Evolutionary conservation across 257 asterid species (phyloP).

Genomic region (Penstemon eatonii): DNA sequence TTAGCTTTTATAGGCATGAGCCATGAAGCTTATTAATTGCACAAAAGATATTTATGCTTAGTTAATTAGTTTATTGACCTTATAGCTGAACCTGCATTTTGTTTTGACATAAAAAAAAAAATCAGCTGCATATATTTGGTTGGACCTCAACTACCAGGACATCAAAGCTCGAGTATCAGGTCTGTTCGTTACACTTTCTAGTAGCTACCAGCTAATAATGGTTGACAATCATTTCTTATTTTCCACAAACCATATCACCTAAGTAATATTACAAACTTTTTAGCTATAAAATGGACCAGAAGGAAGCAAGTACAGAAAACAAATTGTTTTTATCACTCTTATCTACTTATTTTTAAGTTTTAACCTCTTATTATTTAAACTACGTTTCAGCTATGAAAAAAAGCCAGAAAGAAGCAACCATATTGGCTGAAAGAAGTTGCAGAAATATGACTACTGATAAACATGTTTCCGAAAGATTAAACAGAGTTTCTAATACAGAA

Average conservation of each 20-base stretch:
- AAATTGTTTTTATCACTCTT: not conserved
- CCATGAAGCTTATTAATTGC: not conserved
- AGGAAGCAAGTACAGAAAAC: not conserved
- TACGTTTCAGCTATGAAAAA: constrained; percentile 52
- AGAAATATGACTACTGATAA: constrained; percentile 41
- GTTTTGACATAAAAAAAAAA: constrained; percentile 5
- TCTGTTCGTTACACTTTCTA: constrained; percentile 27
- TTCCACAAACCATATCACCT: not conserved
- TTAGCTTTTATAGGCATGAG: constrained; percentile 16
- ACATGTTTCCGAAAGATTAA: constrained; percentile 36
- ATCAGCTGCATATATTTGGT: constrained; percentile 78
- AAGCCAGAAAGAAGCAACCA: constrained; percentile 76
- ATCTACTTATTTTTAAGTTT: constrained; percentile 13
- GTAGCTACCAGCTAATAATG: constrained; percentile 5
- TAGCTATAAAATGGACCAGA: not conserved
- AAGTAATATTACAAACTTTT: not conserved
- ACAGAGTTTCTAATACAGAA: constrained; percentile 41
- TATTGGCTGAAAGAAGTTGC: constrained; percentile 63
- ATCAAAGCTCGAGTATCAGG: constrained; percentile 72
- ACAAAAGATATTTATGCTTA: no score
- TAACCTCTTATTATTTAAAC: constrained; percentile 6
- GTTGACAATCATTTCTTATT: not conserved
- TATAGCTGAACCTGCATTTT: constrained; percentile 24
- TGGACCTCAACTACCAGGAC: constrained; percentile 86
- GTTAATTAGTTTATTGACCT: not conserved